Base-by-base conservation (phyloP, 441 rosid genomes). In the Erodium trifolium region DNA sequence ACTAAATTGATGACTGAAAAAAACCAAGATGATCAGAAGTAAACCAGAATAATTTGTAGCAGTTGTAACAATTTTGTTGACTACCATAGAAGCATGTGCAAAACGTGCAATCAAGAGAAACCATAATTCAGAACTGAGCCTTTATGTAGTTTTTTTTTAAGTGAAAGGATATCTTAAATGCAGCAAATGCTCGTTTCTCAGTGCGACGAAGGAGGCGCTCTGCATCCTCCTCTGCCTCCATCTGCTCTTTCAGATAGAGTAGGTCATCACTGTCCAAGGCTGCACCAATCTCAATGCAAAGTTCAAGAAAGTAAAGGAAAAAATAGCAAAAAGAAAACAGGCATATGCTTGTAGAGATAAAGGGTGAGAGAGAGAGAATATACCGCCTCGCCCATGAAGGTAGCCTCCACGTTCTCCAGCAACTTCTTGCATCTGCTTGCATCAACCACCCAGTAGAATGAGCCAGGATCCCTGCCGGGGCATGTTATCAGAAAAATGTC, bases 351-450 rank as follows among this genome's bases (percentile, higher is more conserved):
- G 55, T 2, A 23, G 27, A 45, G 11, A 49, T 34, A 72, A 66
- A 23, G 18, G 16, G 7, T 41, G n/a, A 64, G 12, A 16, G 14
- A 16, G 14, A 18, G 1, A 18, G 27, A 23, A n/a, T 67, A 10
- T 87, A 91, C 99, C 99, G 78, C 99, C 99, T 60, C 99, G 82
- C 17, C 99, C 99, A 73, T 93, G 99, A 79, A 93, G 99, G 73
- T 93, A 91, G 72, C 99, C 99, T 17, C 99, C 99, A 71, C 96
- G 97, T 75, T 93, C 99, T 78, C 99, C 99, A 72, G 99, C 99
- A 82, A 91, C 97, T 78, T 93, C 99, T 83, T 93, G 99, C 99
- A 93, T 93, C 99, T 93, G 86, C 73, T 81, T 69, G 83, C 80
- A 84, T 88, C 78, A 86, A 70, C 80, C 81, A 37, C 80, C 89